Evolutionary conservation across 1,284 basidiomycete species (phyloP).

Genomic region (Sparassis latifolia): DNA sequence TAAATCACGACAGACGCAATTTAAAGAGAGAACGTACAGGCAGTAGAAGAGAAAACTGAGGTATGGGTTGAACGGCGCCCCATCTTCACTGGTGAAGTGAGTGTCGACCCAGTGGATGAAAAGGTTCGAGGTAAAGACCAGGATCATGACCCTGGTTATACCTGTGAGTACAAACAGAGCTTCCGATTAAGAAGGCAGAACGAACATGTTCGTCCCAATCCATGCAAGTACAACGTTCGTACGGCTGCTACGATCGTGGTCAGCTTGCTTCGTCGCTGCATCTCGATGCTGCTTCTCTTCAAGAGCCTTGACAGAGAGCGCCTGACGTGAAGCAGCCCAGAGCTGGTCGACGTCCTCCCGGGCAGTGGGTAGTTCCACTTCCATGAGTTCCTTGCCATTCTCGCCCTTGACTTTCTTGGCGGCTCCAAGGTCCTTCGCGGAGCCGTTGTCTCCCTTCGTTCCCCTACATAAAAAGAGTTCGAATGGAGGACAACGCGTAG

Average conservation of each 20-base stretch:
- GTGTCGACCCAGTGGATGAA: constrained; percentile 61
- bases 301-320: constrained; percentile 58
- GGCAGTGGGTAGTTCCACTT: constrained; percentile 76
- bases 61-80: constrained; percentile 77
- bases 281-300: constrained; percentile 78
- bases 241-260: constrained; percentile 76
- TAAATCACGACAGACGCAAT: constrained; percentile 1
- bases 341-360: constrained; percentile 83
- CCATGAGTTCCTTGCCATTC: constrained; percentile 80
- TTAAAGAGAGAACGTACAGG: constrained; percentile 45
- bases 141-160: constrained; percentile 57
- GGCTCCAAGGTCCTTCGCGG: constrained; percentile 79
- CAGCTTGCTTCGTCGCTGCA: constrained; percentile 85
- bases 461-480: constrained; percentile 42
- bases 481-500: constrained; percentile 4
- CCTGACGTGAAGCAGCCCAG: constrained; percentile 68
- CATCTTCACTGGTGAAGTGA: constrained; percentile 40
- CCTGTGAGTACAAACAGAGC: constrained; percentile 1
- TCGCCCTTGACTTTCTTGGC: constrained; percentile 83
- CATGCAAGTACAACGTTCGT: constrained; percentile 84
- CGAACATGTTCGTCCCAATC: constrained; percentile 80
- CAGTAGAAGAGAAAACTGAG: constrained; percentile 78
- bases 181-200: constrained; percentile 6
- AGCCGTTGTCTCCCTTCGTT: constrained; percentile 86
- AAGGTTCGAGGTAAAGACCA: constrained; percentile 74